These are phyloP conservation scores for Coemansia pectinata DNA, from an alignment of 192 early-diverging fungal genomes.

Conservation along the genomic window DNA sequence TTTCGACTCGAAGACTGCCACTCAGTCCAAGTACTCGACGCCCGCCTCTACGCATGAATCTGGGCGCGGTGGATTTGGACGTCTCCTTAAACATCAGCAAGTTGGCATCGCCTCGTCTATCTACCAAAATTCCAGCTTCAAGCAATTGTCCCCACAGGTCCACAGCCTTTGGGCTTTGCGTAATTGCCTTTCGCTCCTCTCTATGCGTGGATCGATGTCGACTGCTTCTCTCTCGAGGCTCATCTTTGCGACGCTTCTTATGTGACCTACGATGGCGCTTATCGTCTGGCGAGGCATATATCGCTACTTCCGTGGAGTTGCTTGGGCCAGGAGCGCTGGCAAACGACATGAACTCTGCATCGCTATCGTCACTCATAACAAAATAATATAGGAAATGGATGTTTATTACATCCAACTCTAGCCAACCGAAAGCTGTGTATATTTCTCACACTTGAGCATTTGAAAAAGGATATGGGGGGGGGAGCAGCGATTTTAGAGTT, in stretches of 20 bases:
- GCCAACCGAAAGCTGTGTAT: neutral
- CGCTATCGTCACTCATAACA: constrained; percentile 26
- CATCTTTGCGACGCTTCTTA: constrained; percentile 6
- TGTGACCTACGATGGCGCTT: neutral
- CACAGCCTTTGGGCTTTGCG: neutral
- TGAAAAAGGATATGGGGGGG: neutral
- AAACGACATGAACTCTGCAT: constrained; percentile 25
- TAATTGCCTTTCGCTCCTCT: neutral
- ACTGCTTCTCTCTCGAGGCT: neutral
- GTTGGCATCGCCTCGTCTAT: constrained; percentile 17
- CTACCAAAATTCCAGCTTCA: constrained; percentile 11
- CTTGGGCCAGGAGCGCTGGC: constrained; percentile 20
- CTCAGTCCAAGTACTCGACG: constrained; percentile 10
- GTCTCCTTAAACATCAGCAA: constrained; percentile 18
- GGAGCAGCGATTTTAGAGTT: constrained; percentile 23
- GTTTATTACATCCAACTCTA: neutral
- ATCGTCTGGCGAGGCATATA: neutral
- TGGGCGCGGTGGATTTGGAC: constrained; percentile 20
- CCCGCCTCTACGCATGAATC: constrained; percentile 18
- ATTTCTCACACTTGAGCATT: neutral
- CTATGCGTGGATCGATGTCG: neutral
- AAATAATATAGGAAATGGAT: neutral
- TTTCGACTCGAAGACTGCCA: neutral
- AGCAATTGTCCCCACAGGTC: constrained; percentile 10
- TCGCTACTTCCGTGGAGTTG: neutral